phyloP scores from a whole-genome alignment of 2,329 filamentous ascomycete genomes.

The Albifimbria verrucaria region DNA sequence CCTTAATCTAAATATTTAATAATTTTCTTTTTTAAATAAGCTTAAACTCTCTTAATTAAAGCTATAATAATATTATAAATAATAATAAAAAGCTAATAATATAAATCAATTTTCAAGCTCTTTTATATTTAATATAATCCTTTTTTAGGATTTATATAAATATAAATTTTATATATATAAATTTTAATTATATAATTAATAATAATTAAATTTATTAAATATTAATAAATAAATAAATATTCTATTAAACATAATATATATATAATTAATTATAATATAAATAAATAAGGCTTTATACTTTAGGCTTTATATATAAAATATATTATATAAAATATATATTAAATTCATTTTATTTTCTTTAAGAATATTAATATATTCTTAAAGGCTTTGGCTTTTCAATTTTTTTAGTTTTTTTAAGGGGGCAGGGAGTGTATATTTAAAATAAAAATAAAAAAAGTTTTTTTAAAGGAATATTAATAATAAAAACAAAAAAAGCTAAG shows the following conservation, averaged over 20 bases:
- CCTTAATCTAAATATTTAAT: not conserved
- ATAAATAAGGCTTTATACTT: not conserved
- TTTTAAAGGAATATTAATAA: not conserved
- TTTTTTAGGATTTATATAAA: too few species aligned
- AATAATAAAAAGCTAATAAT: too few species aligned
- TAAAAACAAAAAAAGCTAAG: conserved; percentile 3
- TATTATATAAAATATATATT: conserved; percentile 13
- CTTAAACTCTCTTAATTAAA: not conserved
- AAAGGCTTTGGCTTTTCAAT: too few species aligned
- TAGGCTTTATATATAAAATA: not conserved
- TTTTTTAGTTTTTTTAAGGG: too few species aligned
- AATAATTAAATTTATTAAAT: conserved; percentile 11
- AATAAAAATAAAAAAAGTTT: too few species aligned
- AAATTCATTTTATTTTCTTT: conserved; percentile 13
- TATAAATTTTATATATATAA: too few species aligned
- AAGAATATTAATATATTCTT: conserved; percentile 6
- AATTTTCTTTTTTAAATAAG: not conserved
- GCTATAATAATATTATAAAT: too few species aligned
- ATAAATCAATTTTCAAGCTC: too few species aligned
- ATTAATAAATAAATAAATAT: conserved; percentile 11
- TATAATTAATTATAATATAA: not conserved
- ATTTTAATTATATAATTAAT: conserved; percentile 12
- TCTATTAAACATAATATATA: conserved; percentile 11
- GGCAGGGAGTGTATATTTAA: too few species aligned
- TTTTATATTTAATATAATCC: too few species aligned